phyloP scores from a whole-genome alignment of 2,329 filamentous ascomycete genomes.

The Dendrostoma leiphaemia region DNA sequence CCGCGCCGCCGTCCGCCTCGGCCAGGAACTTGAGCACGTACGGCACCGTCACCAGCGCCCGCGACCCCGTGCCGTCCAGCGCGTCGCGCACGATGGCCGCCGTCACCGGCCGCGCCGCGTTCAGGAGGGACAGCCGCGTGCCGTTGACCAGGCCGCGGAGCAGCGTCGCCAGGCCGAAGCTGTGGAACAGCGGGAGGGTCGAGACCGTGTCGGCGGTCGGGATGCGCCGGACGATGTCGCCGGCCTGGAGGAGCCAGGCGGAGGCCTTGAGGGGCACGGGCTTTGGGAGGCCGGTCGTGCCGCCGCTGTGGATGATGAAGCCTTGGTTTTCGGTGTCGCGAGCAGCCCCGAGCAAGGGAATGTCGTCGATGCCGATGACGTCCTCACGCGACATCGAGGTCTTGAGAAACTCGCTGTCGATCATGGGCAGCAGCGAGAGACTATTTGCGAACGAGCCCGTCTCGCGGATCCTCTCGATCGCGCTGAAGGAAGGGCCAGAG shows the following conservation, averaged over 20 bases:
- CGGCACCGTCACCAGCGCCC: conserved; percentile 5
- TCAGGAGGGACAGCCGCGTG: conserved; percentile 1
- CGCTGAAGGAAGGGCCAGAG: neutral
- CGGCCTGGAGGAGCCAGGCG: conserved; percentile 6
- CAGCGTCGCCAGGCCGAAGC: conserved; percentile 8
- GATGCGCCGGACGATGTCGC: conserved; percentile 2
- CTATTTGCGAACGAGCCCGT: neutral
- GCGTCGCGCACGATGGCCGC: neutral
- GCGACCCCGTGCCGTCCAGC: neutral
- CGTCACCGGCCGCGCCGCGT: conserved; percentile 1
- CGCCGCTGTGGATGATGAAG: conserved; percentile 9
- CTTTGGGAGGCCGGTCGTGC: conserved; percentile 8
- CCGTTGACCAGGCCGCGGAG: conserved; percentile 6
- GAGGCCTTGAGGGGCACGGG: conserved; percentile 4
- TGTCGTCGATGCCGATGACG: neutral
- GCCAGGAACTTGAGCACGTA: conserved; percentile 8
- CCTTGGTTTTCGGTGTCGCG: neutral
- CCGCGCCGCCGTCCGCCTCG: neutral
- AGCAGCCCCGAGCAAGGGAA: neutral
- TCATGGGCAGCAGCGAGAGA: neutral
- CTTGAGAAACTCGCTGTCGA: neutral
- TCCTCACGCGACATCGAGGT: neutral
- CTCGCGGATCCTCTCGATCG: neutral
- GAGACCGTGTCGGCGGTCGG: conserved; percentile 3
- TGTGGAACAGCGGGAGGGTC: conserved; percentile 3